phyloP scores from a whole-genome alignment of 306 rosid species.

The Parietaria judaica region DNA sequence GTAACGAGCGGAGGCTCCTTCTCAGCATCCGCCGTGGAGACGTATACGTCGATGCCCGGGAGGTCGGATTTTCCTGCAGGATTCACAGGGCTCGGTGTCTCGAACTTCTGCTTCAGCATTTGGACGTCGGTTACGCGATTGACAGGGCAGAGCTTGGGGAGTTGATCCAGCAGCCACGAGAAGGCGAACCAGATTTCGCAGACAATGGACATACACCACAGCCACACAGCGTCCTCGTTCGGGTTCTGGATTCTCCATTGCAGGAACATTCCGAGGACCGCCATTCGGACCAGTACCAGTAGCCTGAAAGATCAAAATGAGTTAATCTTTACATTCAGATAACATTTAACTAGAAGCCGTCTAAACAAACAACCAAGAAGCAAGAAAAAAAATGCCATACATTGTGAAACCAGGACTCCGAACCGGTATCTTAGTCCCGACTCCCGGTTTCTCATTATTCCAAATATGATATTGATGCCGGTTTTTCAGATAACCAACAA shows the following conservation, averaged over 20 bases:
- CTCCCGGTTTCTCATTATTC: no score
- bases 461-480: no score
- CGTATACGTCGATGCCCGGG: slow-evolving; percentile 69
- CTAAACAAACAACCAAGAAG: slow-evolving; percentile 4
- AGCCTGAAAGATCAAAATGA: slow-evolving; percentile 37
- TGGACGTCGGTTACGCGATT: slow-evolving; percentile 45
- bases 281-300: slow-evolving; percentile 46
- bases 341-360: neutral
- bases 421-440: no score
- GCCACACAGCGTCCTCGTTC: slow-evolving; percentile 67
- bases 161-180: slow-evolving; percentile 81
- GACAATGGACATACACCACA: slow-evolving; percentile 72
- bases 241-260: slow-evolving; percentile 57
- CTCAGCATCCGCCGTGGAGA: slow-evolving; percentile 79
- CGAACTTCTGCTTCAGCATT: slow-evolving; percentile 57
- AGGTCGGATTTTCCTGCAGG: slow-evolving; percentile 74
- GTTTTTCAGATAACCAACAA: no score
- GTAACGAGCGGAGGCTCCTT: slow-evolving; percentile 81
- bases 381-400: neutral
- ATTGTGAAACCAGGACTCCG: no score
- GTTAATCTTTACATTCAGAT: slow-evolving; percentile 4
- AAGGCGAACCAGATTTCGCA: slow-evolving; percentile 87
- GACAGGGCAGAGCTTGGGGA: slow-evolving; percentile 77
- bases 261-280: slow-evolving; percentile 44
- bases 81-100: slow-evolving; percentile 48